phyloP scores from a whole-genome alignment of 345 rosid species.

The Gossypium turneri region DNA sequence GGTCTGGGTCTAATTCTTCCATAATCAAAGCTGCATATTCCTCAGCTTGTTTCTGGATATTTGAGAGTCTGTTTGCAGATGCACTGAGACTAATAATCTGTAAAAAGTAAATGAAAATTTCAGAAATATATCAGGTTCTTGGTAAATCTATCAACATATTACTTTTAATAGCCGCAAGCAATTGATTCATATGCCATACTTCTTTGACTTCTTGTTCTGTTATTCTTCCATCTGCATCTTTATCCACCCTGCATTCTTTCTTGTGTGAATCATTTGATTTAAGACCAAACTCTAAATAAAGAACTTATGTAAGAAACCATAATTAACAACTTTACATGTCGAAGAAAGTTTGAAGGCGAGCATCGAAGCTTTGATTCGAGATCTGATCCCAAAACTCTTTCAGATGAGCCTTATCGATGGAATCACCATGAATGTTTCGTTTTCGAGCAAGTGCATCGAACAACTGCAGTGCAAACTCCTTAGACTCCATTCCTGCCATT shows the following conservation, averaged over 20 bases:
- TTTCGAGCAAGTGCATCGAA: constrained; percentile 66
- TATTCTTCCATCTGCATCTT: constrained; percentile 79
- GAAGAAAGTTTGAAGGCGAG: constrained; percentile 68
- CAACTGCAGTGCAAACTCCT: constrained; percentile 66
- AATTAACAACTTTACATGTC: constrained; percentile 45
- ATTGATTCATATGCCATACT: constrained; percentile 27
- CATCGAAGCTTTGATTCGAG: constrained; percentile 64
- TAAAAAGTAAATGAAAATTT: neutral
- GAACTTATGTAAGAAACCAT: neutral
- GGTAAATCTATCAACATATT: neutral
- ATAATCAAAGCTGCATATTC: constrained; percentile 78
- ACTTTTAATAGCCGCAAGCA: neutral
- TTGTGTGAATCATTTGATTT: neutral
- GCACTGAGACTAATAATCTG: constrained; percentile 78
- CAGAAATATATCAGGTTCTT: neutral
- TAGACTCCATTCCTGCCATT: constrained; percentile 61
- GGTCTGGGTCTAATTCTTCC: constrained; percentile 82
- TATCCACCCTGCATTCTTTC: constrained; percentile 64
- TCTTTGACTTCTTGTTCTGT: constrained; percentile 70
- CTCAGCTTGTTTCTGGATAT: constrained; percentile 65
- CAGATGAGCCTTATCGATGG: constrained; percentile 43
- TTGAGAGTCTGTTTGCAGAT: constrained; percentile 63
- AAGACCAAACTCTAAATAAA: neutral
- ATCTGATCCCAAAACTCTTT: constrained; percentile 80
- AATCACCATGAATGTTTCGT: constrained; percentile 44